These are phyloP conservation scores for Corymbia citriodora DNA, from an alignment of 441 rosid genomes.

Conservation along the genomic window DNA sequence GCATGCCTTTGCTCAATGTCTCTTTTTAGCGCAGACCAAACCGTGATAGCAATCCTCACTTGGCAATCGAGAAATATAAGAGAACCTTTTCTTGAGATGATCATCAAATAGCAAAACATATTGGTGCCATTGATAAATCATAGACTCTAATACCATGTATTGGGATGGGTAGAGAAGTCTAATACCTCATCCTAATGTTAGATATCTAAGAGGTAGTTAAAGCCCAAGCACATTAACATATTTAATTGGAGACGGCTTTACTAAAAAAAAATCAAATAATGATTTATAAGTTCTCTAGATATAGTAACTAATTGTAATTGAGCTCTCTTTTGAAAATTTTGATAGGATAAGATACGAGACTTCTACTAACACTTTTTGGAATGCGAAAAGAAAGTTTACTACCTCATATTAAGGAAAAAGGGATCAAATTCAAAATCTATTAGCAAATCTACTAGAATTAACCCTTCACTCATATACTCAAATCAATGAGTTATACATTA, in stretches of 20 bases:
- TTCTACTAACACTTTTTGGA: background rate
- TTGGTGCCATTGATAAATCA: background rate
- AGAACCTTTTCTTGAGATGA: background rate
- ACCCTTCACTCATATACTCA: background rate
- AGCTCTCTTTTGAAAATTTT: background rate
- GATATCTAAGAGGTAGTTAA: background rate
- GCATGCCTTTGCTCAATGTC: background rate
- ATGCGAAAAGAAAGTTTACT: background rate
- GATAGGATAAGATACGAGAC: background rate
- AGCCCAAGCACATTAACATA: background rate
- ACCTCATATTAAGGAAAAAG: background rate
- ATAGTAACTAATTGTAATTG: background rate
- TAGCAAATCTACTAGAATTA: background rate
- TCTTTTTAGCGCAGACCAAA: background rate
- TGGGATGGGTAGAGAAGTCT: background rate
- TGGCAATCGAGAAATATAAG: background rate
- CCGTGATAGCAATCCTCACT: background rate
- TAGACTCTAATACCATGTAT: background rate
- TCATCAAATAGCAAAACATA: background rate
- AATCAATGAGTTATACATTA: rapidly evolving
- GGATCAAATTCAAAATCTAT: background rate
- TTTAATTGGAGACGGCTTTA: background rate
- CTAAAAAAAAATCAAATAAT: background rate
- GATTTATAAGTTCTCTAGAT: background rate
- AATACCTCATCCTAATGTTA: background rate